Evolutionary conservation across 2,329 filamentous ascomycete species (phyloP), one percentile per base, ranked within the genome.

Genomic region (Penicillium sp.): DNA sequence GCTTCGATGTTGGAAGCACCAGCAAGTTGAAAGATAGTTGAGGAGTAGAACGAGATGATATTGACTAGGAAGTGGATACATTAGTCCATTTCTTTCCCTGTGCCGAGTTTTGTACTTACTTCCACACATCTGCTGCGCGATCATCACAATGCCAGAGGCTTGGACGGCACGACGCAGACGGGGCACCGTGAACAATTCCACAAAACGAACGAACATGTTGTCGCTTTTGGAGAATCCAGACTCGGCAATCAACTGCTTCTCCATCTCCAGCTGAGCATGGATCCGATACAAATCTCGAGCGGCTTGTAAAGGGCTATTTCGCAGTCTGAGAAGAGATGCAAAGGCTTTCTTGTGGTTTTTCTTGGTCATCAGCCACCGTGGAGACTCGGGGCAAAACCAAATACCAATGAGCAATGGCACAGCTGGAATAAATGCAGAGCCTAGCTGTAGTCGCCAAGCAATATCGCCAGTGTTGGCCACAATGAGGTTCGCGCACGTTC

Each of bases 381-480:
- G 73, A 1, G 72, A 76, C 52, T 73, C 68, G 0, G 76, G 76
- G 24, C 76, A 74, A 53, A 76, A 74, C 48, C 69, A 77, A n/a
- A 81, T 77, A 2, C 78, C 77, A 18, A 80, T 34, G 3, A 74
- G 57, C 10, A 82, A 66, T 2, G 77, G 73, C 1, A 80, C 65
- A 5, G 78, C 77, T 4, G 79, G 79, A 43, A 80, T 76, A 52
- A 78, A 78, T 5, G 78, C 77, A 0, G 74, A 77, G 1, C 77
- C 79, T 13, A 80, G 65, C 56, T 80, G 75, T 20, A 81, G 66
- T 6, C 79, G 66, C 79, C 79, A 81, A 3, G 72, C 66, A 37
- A 74, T 73, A 26, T 42, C 47, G 9, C 75, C 75, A 18, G 71
- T 74, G 59, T 58, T 75, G 20, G 46, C 73, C 24, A 79, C 72